Evolutionary conservation across 192 early-diverging fungal species (phyloP).

Genomic region (Backusella luteola): DNA sequence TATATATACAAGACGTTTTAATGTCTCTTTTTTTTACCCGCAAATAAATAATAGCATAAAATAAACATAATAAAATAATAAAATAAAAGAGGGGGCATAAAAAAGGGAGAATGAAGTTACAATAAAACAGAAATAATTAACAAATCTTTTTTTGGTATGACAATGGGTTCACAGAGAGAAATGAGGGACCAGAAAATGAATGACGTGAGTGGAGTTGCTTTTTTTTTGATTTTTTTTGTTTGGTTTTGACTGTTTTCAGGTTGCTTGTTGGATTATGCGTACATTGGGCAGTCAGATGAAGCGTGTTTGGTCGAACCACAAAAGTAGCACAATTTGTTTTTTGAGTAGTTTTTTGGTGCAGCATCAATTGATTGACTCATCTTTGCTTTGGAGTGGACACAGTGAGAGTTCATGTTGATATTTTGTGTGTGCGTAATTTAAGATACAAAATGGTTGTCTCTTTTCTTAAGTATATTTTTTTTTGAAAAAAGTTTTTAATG

Average conservation of each 20-base stretch:
- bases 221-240: neutral
- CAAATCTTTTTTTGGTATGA: neutral
- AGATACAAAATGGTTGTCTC: neutral
- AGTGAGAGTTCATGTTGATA: neutral
- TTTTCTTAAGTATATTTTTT: neutral
- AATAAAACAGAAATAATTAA: slow-evolving; percentile 10
- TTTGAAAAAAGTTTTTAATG: neutral
- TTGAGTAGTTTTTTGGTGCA: neutral
- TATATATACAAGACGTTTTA: slow-evolving; percentile 3
- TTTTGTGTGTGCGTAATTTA: neutral
- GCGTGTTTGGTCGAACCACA: slow-evolving; percentile 22
- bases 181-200: slow-evolving; percentile 2
- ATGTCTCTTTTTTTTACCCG: neutral
- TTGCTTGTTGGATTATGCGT: slow-evolving; percentile 11
- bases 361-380: neutral
- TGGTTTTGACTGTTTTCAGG: neutral
- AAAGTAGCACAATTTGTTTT: slow-evolving; percentile 20
- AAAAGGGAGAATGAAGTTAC: neutral
- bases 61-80: neutral
- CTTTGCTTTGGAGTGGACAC: neutral
- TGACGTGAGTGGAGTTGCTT: neutral
- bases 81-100: neutral
- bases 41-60: neutral
- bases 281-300: slow-evolving; percentile 25
- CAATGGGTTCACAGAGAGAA: neutral